Evolutionary conservation across 2,329 filamentous ascomycete genomes (phyloP).

Genomic region (Botrytis aclada): DNA sequence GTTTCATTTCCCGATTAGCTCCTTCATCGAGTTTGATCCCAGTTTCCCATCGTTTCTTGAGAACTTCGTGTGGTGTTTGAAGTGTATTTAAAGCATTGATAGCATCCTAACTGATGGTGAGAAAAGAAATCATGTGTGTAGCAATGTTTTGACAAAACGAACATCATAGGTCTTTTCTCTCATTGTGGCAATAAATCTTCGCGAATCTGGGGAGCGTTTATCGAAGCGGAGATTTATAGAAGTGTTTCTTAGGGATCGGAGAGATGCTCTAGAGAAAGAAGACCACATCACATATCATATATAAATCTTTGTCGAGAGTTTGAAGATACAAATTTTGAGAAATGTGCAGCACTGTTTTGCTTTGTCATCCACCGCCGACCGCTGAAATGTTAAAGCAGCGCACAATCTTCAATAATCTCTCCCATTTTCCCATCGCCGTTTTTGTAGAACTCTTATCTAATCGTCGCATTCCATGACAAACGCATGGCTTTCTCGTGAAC

Average conservation of each 20-base stretch:
- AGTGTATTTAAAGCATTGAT: slow-evolving; percentile 83
- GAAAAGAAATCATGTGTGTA: neutral
- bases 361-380: neutral
- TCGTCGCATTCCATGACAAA: neutral
- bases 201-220: neutral
- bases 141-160: neutral
- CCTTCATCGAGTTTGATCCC: slow-evolving; percentile 67
- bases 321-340: neutral
- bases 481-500: neutral
- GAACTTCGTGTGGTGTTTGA: slow-evolving; percentile 79
- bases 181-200: slow-evolving; percentile 9
- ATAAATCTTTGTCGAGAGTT: neutral
- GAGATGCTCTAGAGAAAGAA: neutral
- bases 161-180: slow-evolving; percentile 27
- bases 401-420: neutral
- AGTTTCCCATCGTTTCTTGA: slow-evolving; percentile 74
- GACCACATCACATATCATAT: neutral
- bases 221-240: neutral
- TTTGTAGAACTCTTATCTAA: neutral
- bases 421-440: neutral
- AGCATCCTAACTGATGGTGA: slow-evolving; percentile 61
- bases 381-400: neutral
- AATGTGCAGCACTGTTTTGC: neutral
- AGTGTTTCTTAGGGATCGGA: neutral
- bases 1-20: slow-evolving; percentile 74